These are phyloP conservation scores for Isoetes taiwanensis DNA, from an alignment of 75 land plant species.

Conservation along the genomic window DNA sequence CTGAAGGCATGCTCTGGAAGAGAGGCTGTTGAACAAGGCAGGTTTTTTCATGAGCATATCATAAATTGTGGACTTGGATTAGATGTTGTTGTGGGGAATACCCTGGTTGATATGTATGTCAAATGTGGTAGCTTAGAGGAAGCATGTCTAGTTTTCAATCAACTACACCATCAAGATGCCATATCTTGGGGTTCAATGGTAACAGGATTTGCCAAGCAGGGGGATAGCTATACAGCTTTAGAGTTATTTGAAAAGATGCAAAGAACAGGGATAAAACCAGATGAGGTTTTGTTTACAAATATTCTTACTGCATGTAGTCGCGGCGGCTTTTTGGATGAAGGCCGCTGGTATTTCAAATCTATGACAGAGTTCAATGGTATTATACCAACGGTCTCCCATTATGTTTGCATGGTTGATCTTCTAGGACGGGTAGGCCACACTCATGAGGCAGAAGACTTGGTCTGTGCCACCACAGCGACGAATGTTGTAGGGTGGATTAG, in stretches of 20 bases:
- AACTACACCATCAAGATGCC: no score
- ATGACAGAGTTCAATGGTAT: not conserved
- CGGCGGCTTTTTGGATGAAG: not conserved
- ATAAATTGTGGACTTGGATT: not conserved
- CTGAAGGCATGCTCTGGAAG: conserved; percentile 1
- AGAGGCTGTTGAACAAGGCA: not conserved
- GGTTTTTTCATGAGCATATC: not conserved
- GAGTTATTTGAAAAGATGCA: no score
- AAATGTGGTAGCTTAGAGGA: no score
- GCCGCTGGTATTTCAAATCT: not conserved
- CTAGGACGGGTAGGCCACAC: not conserved
- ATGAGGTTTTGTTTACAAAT: not conserved
- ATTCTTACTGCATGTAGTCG: not conserved
- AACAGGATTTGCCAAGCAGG: no score
- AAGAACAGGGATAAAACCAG: not conserved
- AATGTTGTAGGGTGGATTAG: no score
- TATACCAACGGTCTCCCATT: not conserved
- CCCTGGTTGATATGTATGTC: no score
- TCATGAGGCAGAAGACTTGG: not conserved
- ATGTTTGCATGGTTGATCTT: not conserved
- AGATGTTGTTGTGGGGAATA: not conserved
- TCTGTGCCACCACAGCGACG: no score
- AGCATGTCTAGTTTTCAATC: no score
- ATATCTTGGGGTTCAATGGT: no score
- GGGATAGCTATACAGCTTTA: no score